Evolutionary conservation across 495 filamentous ascomycete genomes (phyloP), one percentile per base, ranked within the genome.

Genomic region (Massariosphaeria phaeospora): DNA sequence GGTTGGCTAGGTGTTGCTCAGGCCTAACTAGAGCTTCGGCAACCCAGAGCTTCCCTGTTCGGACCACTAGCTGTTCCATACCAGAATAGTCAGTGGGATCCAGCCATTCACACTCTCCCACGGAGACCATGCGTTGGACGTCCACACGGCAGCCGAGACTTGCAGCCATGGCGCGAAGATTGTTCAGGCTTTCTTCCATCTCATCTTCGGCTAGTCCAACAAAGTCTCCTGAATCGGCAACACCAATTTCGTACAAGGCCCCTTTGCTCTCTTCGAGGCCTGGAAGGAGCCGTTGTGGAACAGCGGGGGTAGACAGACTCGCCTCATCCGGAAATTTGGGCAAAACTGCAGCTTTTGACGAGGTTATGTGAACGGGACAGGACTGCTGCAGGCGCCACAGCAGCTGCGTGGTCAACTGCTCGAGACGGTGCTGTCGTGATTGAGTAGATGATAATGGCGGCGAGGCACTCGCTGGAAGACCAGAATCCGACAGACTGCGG

Each of bases 361-460:
- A 82, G 1, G 86, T 83, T 1, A 81, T 80, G 72, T 95, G 91
- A 69, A 93, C 85, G 3, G 89, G 89, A 15, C 87, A 94, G 3
- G 90, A 95, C 70, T 97, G 93, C 70, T 96, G 91, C 43, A 98
- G 71, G 35, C 93, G 80, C 93, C 93, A 98, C 21, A 97, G 72
- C 20, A 98, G 74, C 72, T 98, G 93, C 0, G 93, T 98, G 0
- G 91, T 97, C 55, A 98, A 71, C 59, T 94, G 88, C 55, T 95
- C 84, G 13, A 96, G 75, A 26, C 93, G 79, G 57, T 89, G 83
- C 69, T 95, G 88, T 25, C 88, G 81, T 30, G 81, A 84, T 49
- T 82, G 78, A 36, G 65, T 78, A 13, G 79, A 76, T 24, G 73
- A 67, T 12, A 75, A 61, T 5, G 69, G 64, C 12, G 70, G 61